Conservation (phyloP, 78 protist species). For the Dictyostelium capitatum region DNA sequence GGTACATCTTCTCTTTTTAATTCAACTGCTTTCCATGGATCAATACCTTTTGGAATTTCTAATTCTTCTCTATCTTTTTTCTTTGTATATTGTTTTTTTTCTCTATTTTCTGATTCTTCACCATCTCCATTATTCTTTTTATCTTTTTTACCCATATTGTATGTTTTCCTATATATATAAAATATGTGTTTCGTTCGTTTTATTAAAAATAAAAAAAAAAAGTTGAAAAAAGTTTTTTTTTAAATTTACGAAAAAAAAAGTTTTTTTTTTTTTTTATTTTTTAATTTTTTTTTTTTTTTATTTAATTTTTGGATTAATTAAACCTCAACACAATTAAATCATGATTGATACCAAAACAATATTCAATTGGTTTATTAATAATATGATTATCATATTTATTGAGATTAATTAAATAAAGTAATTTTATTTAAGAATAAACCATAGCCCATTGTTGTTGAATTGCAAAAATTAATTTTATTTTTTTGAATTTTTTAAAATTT, state of each 20-base stretch:
- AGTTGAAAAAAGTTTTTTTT: too few species aligned
- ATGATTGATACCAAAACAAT: too few species aligned
- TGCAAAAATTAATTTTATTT: too few species aligned
- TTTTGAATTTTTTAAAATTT: too few species aligned
- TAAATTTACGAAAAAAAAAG: background rate
- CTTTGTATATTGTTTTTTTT: constrained; percentile 34
- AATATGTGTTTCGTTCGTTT: background rate
- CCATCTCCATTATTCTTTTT: background rate
- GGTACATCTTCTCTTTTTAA: constrained; percentile 64
- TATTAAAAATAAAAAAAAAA: background rate
- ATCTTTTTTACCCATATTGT: background rate
- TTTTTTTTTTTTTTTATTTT: background rate
- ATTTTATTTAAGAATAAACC: too few species aligned
- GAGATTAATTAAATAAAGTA: too few species aligned
- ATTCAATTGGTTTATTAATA: too few species aligned
- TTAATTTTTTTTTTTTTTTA: background rate
- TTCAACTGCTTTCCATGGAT: constrained; percentile 71
- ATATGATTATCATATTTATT: too few species aligned
- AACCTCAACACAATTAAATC: too few species aligned
- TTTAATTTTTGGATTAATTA: too few species aligned
- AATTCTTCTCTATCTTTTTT: constrained; percentile 30
- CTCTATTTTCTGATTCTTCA: background rate
- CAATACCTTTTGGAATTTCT: constrained; percentile 63
- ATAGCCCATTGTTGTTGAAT: too few species aligned
- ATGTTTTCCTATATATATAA: background rate